phyloP scores from a whole-genome alignment of 2,329 filamentous ascomycete species.

The Fusarium burgessii region DNA sequence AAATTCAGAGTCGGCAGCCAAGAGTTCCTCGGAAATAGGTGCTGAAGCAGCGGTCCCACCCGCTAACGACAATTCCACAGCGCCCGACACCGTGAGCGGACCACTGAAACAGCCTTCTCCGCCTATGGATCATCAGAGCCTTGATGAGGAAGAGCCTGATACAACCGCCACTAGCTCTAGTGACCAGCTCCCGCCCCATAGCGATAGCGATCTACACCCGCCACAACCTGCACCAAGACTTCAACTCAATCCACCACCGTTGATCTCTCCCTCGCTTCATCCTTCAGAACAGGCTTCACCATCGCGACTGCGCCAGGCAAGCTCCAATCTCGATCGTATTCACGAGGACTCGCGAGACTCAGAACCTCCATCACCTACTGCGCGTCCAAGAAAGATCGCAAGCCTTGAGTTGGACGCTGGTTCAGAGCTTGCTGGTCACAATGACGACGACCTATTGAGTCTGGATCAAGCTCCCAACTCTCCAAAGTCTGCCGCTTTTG shows the following conservation, averaged over 20 bases:
- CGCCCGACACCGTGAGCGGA: slow-evolving; percentile 21
- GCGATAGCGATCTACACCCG: slow-evolving; percentile 41
- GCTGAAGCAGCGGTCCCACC: slow-evolving; percentile 38
- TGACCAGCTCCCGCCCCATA: slow-evolving; percentile 38
- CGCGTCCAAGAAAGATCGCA: slow-evolving; percentile 34
- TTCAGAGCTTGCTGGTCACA: slow-evolving; percentile 39
- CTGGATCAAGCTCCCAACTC: slow-evolving; percentile 44
- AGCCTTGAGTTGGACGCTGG: slow-evolving; percentile 37
- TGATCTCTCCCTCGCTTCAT: slow-evolving; percentile 37
- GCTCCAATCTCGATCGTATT: slow-evolving; percentile 46
- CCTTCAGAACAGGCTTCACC: slow-evolving; percentile 37
- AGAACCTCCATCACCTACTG: slow-evolving; percentile 19
- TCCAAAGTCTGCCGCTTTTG: slow-evolving; percentile 26
- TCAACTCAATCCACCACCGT: slow-evolving; percentile 33
- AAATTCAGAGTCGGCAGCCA: background rate
- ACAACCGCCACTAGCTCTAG: slow-evolving; percentile 42
- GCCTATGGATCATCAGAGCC: slow-evolving; percentile 39
- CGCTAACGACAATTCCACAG: slow-evolving; percentile 31
- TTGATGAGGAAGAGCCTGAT: slow-evolving; percentile 38
- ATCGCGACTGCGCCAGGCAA: slow-evolving; percentile 36
- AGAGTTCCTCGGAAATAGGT: slow-evolving; percentile 31
- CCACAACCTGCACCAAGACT: slow-evolving; percentile 38
- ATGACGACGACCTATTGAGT: slow-evolving; percentile 46
- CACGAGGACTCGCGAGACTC: slow-evolving; percentile 40
- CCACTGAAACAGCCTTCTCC: slow-evolving; percentile 40